Evolutionary conservation across 768 basidiomycete species (phyloP), one percentile per base, ranked within the genome.

Genomic region (Pisolithus albus): DNA sequence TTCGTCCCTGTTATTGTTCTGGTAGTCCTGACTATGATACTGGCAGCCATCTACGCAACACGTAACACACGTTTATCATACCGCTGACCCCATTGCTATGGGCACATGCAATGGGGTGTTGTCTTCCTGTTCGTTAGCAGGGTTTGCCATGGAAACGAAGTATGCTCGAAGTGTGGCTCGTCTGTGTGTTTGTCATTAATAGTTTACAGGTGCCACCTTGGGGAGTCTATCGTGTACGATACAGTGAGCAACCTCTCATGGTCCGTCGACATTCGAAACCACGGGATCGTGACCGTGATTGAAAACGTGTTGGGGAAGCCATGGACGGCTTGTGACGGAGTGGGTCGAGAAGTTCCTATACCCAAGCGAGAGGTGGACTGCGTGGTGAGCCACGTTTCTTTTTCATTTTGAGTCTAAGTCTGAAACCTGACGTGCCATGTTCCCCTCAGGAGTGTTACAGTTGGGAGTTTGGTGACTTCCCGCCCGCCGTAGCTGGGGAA

Each of bases 61-160:
- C 58, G 76, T 96, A 54, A 93, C 88, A 0, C 94, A 97, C 66
- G 75, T 98, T 26, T 96, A 88, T 67, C 90, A 96, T 62, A 95
- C 86, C 19, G 94, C 93, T 24, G 94, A 98, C 68, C 94, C 94
- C 5, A 88, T 97, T 47, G 81, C 94, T 18, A 91, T 91, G 84
- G 88, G 88, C 34, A 84, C 82, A 7, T 92, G 91, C 68, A 92
- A 80, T 51, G 90, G 90, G 13, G 72, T 88, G 2, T 61, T 88
- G 1, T 92, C 88, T 0, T 80, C 83, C 1, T 98, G 94, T 63
- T 83, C 87, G 4, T 68, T 91, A 9, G 89, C 78, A 19, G 94
- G 94, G n/a, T 96, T 88, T 62, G 94, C 91, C 3, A 76, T 93
- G 76, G 91, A 92, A 67, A 78, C 84, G 37, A 74, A 76, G 83